Percentiles rank a stretch among this genome's conserved stretches.
phyloP scores from a whole-genome alignment of 2,329 filamentous ascomycete genomes.

The Apiospora koreana region DNA sequence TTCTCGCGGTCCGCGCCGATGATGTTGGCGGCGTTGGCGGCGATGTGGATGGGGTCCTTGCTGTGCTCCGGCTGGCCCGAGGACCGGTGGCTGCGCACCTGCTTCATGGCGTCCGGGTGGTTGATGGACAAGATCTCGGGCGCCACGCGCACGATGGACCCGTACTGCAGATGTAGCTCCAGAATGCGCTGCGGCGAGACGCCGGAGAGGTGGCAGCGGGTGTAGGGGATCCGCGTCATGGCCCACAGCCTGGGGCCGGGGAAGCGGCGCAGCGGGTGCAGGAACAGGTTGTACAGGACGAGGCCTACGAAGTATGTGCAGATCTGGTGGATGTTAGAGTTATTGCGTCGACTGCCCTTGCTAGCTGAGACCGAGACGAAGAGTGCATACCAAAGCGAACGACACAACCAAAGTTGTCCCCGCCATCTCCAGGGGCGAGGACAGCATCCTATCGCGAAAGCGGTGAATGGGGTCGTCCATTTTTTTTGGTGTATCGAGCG shows the following conservation, averaged over 20 bases:
- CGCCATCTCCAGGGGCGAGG: not conserved
- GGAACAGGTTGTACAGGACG: slow-evolving; percentile 22
- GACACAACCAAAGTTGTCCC: not conserved
- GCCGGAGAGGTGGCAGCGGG: slow-evolving; percentile 13
- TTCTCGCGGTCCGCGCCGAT: not conserved
- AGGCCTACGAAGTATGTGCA: not conserved
- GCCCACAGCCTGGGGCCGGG: slow-evolving; percentile 23
- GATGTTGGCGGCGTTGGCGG: not conserved
- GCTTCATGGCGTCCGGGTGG: not conserved
- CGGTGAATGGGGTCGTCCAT: not conserved
- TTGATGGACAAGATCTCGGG: not conserved
- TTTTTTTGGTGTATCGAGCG: not conserved
- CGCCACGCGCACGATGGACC: not conserved
- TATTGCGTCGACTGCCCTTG: not conserved
- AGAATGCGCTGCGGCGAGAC: slow-evolving; percentile 6
- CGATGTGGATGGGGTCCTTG: not conserved
- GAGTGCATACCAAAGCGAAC: not conserved
- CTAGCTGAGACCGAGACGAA: no score
- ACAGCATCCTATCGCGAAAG: not conserved
- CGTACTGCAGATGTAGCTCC: slow-evolving; percentile 7
- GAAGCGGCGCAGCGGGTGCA: slow-evolving; percentile 24
- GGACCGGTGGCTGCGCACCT: not conserved
- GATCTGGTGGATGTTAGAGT: not conserved
- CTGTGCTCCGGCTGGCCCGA: not conserved
- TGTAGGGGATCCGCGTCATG: slow-evolving; percentile 13